Evolutionary conservation across 1,139 yeast species (phyloP).

Genomic region (Candida sanyaensis): DNA sequence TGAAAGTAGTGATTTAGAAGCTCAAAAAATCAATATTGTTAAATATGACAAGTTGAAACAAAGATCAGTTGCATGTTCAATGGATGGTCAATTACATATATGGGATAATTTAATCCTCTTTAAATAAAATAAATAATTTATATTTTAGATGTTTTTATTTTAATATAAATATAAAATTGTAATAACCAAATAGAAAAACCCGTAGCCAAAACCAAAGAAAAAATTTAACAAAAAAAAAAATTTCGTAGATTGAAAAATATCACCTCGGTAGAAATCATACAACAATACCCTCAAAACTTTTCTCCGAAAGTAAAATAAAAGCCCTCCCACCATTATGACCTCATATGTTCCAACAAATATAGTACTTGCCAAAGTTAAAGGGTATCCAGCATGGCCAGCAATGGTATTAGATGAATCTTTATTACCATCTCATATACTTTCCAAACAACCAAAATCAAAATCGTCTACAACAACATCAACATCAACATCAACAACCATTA

Average conservation of each 20-base stretch:
- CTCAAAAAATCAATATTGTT: constrained; percentile 13
- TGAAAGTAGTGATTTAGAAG: neutral
- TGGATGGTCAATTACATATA: constrained; percentile 22
- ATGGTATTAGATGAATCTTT: constrained; percentile 62
- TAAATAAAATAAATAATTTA: neutral
- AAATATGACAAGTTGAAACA: constrained; percentile 16
- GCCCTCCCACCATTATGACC: no score
- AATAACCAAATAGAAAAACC: no score
- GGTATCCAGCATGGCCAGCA: constrained; percentile 84
- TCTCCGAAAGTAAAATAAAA: no score
- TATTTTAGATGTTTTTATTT: no score
- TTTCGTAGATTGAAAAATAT: neutral
- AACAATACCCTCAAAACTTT: no score
- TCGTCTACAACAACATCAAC: no score
- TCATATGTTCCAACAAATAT: constrained; percentile 30
- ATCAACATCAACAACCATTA: constrained; percentile 19
- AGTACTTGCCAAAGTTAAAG: constrained; percentile 74
- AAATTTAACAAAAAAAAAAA: neutral
- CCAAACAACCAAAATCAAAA: constrained; percentile 48
- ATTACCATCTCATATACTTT: constrained; percentile 54
- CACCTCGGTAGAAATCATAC: no score
- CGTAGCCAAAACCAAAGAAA: neutral
- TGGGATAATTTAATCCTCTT: constrained; percentile 22
- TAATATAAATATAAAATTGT: no score
- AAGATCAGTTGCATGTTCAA: constrained; percentile 21